Evolutionary conservation across 2,329 filamentous ascomycete genomes (phyloP), one percentile per base, ranked within the genome.

Genomic region (Aspergillus thermomutatus): DNA sequence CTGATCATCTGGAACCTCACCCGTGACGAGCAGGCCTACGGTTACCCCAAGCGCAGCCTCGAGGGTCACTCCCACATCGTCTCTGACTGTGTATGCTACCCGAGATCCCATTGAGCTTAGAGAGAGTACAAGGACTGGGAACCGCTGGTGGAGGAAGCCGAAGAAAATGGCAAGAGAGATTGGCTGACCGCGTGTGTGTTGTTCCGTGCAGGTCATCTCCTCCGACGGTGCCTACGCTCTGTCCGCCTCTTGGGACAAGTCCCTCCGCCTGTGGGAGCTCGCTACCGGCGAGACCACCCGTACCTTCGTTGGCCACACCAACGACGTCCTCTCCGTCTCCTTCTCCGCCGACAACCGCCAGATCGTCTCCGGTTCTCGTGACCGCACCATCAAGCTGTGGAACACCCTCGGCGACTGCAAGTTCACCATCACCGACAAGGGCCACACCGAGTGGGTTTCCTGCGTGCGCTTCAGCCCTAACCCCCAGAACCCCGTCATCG

Each of bases 371-470:
- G 94, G 92, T 69, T 97, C 94, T 66, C 92, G 94, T 80, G 94
- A 99, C 86, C 89, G 92, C 79, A 91, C 90, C 76, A 97, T 99
- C 87, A 99, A 97, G 91, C 89, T 99, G 75, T 99, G 94, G 94
- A 99, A 99, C 87, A 99, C 94, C 73, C 91, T 99, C 69, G 94
- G 94, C 82, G 94, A 99, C 88, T 99, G 94, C 92, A 99, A 99
- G 87, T 99, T 88, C 89, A 99, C 93, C 84, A 97, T 99, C 86
- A 96, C 91, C 82, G 94, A 99, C 79, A 99, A 99, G 90, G 94
- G 94, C 79, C 94, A 99, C 87, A 91, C 91, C 81, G 94, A 99
- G 82, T 99, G 94, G 94, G 94, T 96, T 72, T 97, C 93, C 64
- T 97, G 93, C 85, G 94, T 99, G 71, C 90, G 94, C 81, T 99